Evolutionary conservation across 2,329 filamentous ascomycete species (phyloP).

Genomic region (Pseudogymnoascus sp.): DNA sequence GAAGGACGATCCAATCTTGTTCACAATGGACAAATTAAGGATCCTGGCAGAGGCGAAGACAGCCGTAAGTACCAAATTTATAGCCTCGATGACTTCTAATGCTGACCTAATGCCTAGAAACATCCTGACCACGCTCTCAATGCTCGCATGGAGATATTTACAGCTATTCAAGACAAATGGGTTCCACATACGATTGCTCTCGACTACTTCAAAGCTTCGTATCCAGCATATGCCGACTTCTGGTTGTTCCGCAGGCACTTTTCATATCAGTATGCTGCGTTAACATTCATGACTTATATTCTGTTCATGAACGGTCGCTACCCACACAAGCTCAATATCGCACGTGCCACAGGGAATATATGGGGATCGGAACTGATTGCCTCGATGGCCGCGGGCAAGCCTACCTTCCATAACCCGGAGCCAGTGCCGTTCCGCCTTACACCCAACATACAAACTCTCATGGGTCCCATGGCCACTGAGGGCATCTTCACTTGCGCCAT

Average conservation of each 20-base stretch:
- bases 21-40: slow-evolving; percentile 89
- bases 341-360: slow-evolving; percentile 78
- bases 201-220: slow-evolving; percentile 82
- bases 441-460: slow-evolving; percentile 88
- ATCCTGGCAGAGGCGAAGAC: slow-evolving; percentile 47
- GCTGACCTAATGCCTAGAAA: slow-evolving; percentile 42
- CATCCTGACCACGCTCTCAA: slow-evolving; percentile 60
- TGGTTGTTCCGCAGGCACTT: slow-evolving; percentile 98
- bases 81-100: slow-evolving; percentile 23
- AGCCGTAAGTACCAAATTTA: slow-evolving; percentile 11
- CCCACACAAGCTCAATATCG: slow-evolving; percentile 90
- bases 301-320: slow-evolving; percentile 96
- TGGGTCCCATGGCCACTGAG: slow-evolving; percentile 92
- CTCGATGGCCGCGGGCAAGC: slow-evolving; percentile 72
- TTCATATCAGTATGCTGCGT: slow-evolving; percentile 84
- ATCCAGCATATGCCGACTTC: slow-evolving; percentile 85
- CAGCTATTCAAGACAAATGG: slow-evolving; percentile 87
- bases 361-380: slow-evolving; percentile 95
- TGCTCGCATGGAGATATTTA: slow-evolving; percentile 83
- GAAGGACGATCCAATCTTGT: slow-evolving; percentile 92
- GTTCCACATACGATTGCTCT: slow-evolving; percentile 74
- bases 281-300: slow-evolving; percentile 98
- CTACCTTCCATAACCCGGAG: slow-evolving; percentile 90
- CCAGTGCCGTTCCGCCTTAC: slow-evolving; percentile 95
- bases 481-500: slow-evolving; percentile 92